Percentiles rank a stretch among this genome's conserved stretches.
Evolutionary conservation across 805 yeast species (phyloP).

Genomic region (Metschnikowia vanudenii): DNA sequence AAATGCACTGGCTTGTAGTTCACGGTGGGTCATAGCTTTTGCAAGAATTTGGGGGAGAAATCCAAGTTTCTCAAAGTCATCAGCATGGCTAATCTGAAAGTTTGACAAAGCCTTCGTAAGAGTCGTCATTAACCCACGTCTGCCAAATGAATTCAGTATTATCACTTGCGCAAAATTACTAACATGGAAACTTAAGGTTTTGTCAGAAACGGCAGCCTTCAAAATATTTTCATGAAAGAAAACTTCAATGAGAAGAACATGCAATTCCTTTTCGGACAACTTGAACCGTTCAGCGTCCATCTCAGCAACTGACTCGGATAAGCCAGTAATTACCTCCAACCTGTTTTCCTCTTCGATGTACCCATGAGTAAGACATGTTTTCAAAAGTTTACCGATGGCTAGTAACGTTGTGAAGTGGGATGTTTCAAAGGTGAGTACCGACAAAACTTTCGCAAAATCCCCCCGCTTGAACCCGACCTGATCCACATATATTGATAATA

Average conservation of each 20-base stretch:
- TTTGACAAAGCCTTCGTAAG: constrained; percentile 47
- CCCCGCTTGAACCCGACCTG: constrained; percentile 5
- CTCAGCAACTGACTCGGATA: constrained; percentile 55
- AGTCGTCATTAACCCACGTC: constrained; percentile 68
- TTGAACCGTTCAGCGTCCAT: constrained; percentile 59
- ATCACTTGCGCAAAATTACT: constrained; percentile 41
- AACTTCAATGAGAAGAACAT: constrained; percentile 52
- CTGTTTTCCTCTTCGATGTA: constrained; percentile 4
- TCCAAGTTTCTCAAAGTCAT: constrained; percentile 35
- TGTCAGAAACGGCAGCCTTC: constrained; percentile 30
- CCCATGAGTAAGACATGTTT: constrained; percentile 13
- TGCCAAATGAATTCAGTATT: constrained; percentile 49
- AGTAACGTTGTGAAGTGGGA: constrained; percentile 26
- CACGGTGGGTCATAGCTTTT: constrained; percentile 46
- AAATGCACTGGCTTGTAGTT: constrained; percentile 56
- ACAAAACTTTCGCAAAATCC: constrained; percentile 4
- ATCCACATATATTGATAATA: constrained; percentile 13
- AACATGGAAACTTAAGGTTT: constrained; percentile 27
- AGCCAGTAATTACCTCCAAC: constrained; percentile 26
- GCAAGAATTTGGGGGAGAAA: constrained; percentile 57
- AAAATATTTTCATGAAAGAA: constrained; percentile 45
- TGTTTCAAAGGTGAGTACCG: constrained; percentile 19
- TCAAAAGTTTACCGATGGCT: constrained; percentile 24
- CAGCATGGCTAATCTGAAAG: constrained; percentile 38
- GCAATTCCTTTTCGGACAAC: constrained; percentile 63